Conservation (phyloP, 306 rosid genomes). For the Potentilla sterilis region DNA sequence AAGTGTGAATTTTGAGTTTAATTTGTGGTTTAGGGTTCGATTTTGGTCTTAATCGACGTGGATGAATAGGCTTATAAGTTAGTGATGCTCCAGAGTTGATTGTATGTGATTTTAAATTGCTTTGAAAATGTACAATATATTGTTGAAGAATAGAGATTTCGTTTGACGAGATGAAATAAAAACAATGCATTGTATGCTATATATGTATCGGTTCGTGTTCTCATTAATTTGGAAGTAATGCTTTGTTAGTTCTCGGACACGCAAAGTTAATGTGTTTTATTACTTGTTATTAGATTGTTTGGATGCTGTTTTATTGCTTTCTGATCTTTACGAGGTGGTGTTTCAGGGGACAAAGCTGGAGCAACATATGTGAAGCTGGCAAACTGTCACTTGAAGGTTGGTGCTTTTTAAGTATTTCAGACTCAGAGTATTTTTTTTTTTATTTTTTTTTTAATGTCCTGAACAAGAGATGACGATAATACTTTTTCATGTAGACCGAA, state of each 20-base stretch:
- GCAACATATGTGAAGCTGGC: conserved; percentile 66
- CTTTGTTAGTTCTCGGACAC: neutral
- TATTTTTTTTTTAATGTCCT: neutral
- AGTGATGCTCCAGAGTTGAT: too few relatives aligned
- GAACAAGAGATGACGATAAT: neutral
- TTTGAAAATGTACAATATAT: too few relatives aligned
- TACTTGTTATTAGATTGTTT: neutral
- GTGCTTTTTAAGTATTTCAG: conserved; percentile 20
- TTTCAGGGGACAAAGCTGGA: conserved; percentile 88
- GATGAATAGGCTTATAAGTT: too few relatives aligned
- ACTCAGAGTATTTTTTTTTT: neutral
- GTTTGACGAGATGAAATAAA: too few relatives aligned
- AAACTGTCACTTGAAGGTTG: conserved; percentile 84
- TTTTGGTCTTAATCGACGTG: too few relatives aligned
- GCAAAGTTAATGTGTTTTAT: neutral
- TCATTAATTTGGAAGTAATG: neutral
- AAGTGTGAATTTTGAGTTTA: neutral
- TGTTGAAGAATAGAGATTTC: too few relatives aligned
- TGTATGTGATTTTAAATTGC: too few relatives aligned
- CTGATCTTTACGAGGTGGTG: conserved; percentile 23
- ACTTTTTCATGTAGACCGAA: conserved; percentile 50
- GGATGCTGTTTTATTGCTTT: conserved; percentile 15
- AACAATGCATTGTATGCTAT: too few relatives aligned
- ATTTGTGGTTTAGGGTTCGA: neutral
- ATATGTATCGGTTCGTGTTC: neutral